phyloP scores from a whole-genome alignment of 139 green algal genomes.

The Gonium pectorale region DNA sequence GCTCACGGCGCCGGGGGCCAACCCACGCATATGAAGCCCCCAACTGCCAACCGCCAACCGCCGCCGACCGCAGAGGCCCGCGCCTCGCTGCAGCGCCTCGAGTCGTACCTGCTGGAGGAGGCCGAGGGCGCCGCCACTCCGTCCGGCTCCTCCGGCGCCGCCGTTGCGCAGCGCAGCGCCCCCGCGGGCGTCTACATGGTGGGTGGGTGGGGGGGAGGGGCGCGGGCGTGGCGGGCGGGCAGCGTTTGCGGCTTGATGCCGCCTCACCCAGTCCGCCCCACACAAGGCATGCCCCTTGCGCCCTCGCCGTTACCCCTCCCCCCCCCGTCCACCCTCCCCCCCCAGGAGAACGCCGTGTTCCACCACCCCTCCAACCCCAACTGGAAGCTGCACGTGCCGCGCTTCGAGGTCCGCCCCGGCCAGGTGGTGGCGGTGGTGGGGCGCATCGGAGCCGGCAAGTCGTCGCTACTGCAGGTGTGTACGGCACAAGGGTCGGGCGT shows the following conservation, averaged over 20 bases:
- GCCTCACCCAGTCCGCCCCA: too few species aligned
- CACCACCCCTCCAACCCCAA: slow-evolving; percentile 58
- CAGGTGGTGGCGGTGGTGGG: slow-evolving; percentile 70
- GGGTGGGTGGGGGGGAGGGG: too few species aligned
- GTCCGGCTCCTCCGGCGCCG: too few species aligned
- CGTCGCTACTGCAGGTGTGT: slow-evolving; percentile 52
- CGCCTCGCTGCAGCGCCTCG: slow-evolving; percentile 57
- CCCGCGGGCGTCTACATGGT: background rate
- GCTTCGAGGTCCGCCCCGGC: slow-evolving; percentile 53
- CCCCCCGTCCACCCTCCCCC: background rate
- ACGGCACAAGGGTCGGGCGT: too few species aligned
- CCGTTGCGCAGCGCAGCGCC: too few species aligned
- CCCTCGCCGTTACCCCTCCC: background rate
- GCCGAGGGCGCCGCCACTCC: background rate
- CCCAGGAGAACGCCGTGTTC: slow-evolving; percentile 61
- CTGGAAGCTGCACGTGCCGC: slow-evolving; percentile 57
- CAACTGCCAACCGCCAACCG: too few species aligned
- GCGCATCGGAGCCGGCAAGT: slow-evolving; percentile 65
- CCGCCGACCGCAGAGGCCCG: slow-evolving; percentile 52
- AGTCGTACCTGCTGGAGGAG: slow-evolving; percentile 70
- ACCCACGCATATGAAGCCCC: too few species aligned
- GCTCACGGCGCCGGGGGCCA: too few species aligned
- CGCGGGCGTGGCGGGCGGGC: too few species aligned
- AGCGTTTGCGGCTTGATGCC: too few species aligned
- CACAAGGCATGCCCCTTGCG: too few species aligned